Base-by-base conservation (phyloP, 257 asterid species). In the Solanum verrucosum region DNA sequence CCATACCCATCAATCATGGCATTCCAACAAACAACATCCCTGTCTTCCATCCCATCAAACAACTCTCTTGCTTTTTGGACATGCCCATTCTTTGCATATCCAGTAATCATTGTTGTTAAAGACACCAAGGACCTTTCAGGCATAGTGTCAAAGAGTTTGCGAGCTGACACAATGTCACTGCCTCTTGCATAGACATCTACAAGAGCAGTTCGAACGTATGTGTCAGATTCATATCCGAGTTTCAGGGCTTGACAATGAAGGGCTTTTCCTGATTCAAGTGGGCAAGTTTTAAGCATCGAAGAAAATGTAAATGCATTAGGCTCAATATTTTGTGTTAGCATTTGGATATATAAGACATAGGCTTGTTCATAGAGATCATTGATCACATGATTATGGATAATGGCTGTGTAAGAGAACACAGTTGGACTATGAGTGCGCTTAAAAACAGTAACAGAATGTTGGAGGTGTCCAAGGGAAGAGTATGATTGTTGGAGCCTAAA, bases 1-100 rank as follows among this genome's bases (percentile, higher is more conserved):
- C 56, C 67, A 90, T 88, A 90, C 85, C 92, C 91, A 67, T 90
- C 92, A 83, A 90, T 90, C 91, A 90, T 88, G 70, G 87, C 91
- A 84, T 88, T 90, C 92, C 92, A 90, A 72, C 89, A 88, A 7
- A 90, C 87, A 8, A 87, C 91, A 87, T 90, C 92, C 79, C 83
- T 88, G 60, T 87, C 89, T 23, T 84, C 89, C 88, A 90, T 87
- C 72, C 59, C 88, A 68, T 90, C 81, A 15, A 90, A 90, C 86
- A 90, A 75, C 83, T 31, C 75, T 33, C 91, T 84, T n/a, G 92
- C 92, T 82, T 84, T 86, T 25, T 88, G 85, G 31, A 90, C 27
- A 84, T 90, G 85, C 75, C 90, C 89, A 40, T 88, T 89, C 85
- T 88, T 90, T 15, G 90, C 88, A 38, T 83, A 88, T 49, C 92